These are phyloP conservation scores for Claviceps pazoutovae DNA, from an alignment of 2,329 filamentous ascomycete genomes.

Conservation along the genomic window DNA sequence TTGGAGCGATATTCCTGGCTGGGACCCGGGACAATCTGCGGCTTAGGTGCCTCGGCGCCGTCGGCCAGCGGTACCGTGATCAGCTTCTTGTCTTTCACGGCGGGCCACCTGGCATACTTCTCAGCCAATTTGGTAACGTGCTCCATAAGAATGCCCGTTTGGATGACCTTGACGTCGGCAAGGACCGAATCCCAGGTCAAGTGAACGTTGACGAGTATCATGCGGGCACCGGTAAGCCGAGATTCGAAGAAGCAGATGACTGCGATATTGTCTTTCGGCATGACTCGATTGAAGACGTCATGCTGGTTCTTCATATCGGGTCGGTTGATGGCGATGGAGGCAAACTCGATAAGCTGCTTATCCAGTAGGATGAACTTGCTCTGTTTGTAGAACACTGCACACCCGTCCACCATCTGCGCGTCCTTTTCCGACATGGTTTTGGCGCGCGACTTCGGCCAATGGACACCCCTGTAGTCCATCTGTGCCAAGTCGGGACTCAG, in stretches of 20 bases:
- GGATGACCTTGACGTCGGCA: conserved; percentile 90
- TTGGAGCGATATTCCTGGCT: conserved; percentile 78
- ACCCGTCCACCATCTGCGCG: conserved; percentile 82
- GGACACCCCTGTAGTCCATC: conserved; percentile 84
- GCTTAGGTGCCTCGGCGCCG: conserved; percentile 31
- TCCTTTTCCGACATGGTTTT: conserved; percentile 87
- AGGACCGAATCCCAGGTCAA: conserved; percentile 86
- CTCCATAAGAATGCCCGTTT: conserved; percentile 91
- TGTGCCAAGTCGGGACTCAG: conserved; percentile 78
- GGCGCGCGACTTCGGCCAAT: conserved; percentile 79
- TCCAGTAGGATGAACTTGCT: conserved; percentile 90
- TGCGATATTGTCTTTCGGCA: conserved; percentile 96
- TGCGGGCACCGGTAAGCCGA: conserved; percentile 69
- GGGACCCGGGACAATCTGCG: conserved; percentile 53
- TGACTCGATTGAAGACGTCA: conserved; percentile 95
- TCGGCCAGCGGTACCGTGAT: conserved; percentile 29
- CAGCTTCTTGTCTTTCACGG: conserved; percentile 68
- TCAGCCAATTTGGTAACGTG: conserved; percentile 76
- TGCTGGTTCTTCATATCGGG: conserved; percentile 96
- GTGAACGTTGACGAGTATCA: conserved; percentile 90
- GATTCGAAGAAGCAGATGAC: conserved; percentile 90
- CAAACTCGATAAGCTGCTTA: conserved; percentile 88
- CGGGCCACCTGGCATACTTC: conserved; percentile 64
- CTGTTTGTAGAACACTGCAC: conserved; percentile 91
- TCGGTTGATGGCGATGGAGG: conserved; percentile 80